Percentiles rank a stretch among this genome's conserved stretches.
These are phyloP conservation scores for Artemisia argyi DNA, from an alignment of 129 eudicot species.

Conservation along the genomic window DNA sequence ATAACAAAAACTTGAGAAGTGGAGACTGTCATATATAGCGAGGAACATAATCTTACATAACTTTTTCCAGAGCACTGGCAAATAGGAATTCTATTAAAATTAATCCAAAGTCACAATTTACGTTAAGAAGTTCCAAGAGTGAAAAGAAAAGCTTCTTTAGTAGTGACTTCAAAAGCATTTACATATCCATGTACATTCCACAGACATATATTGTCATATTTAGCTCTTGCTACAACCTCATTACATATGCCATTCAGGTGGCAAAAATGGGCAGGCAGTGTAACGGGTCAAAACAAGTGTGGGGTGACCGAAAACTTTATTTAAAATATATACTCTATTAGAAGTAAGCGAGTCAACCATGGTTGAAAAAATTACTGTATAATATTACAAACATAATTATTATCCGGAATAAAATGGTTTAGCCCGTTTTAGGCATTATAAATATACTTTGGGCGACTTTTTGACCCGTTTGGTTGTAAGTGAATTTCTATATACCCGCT, in stretches of 20 bases:
- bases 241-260: background rate
- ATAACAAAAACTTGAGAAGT: background rate
- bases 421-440: background rate
- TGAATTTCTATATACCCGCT: too few species aligned
- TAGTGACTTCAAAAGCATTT: too few species aligned
- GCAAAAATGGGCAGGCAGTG: background rate
- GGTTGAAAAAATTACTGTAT: background rate
- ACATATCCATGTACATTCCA: background rate
- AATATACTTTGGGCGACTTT: background rate
- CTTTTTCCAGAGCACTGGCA: too few species aligned
- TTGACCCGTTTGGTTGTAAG: background rate
- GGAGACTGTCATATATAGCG: background rate
- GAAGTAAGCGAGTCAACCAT: too few species aligned
- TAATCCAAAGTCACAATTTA: background rate
- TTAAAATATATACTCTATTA: too few species aligned
- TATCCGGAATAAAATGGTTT: background rate
- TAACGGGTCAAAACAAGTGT: background rate
- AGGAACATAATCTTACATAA: background rate
- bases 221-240: constrained; percentile 4
- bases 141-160: too few species aligned
- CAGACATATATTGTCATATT: background rate
- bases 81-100: background rate
- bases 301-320: background rate
- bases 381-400: background rate
- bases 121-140: background rate